These are phyloP conservation scores for Colletotrichum spinosum DNA, from an alignment of 2,329 filamentous ascomycete genomes.

Conservation along the genomic window DNA sequence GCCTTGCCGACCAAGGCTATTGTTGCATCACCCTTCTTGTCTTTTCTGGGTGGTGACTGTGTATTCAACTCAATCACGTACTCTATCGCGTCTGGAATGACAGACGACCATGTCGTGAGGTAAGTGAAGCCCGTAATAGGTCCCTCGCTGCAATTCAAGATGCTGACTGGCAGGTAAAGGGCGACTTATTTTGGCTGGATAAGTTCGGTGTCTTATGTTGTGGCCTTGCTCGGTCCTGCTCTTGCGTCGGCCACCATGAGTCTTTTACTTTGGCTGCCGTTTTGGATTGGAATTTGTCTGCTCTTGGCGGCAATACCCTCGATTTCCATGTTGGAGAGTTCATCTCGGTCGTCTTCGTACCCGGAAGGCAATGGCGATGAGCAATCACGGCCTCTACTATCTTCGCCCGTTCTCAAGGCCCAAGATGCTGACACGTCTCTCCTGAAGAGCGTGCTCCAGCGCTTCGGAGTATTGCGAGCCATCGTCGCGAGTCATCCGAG, in stretches of 20 bases:
- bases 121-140: conserved; percentile 35
- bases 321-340: conserved; percentile 38
- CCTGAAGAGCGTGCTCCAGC: conserved; percentile 36
- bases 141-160: background rate
- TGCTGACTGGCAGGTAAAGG: conserved; percentile 40
- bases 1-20: conserved; percentile 53
- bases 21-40: conserved; percentile 54
- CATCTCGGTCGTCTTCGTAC: background rate
- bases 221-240: conserved; percentile 58
- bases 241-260: conserved; percentile 60
- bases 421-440: conserved; percentile 40
- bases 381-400: conserved; percentile 51
- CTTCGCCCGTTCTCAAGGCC: conserved; percentile 52
- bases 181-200: conserved; percentile 64
- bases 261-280: conserved; percentile 55
- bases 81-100: conserved; percentile 55
- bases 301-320: conserved; percentile 48
- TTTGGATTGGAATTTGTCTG: conserved; percentile 52
- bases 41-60: conserved; percentile 61
- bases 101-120: conserved; percentile 54
- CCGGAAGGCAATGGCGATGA: conserved; percentile 42
- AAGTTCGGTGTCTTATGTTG: conserved; percentile 60
- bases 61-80: conserved; percentile 64
- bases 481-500: conserved; percentile 52
- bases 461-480: conserved; percentile 43